Evolutionary conservation across 192 early-diverging fungal species (phyloP).

Genomic region (Coemansia sp.): DNA sequence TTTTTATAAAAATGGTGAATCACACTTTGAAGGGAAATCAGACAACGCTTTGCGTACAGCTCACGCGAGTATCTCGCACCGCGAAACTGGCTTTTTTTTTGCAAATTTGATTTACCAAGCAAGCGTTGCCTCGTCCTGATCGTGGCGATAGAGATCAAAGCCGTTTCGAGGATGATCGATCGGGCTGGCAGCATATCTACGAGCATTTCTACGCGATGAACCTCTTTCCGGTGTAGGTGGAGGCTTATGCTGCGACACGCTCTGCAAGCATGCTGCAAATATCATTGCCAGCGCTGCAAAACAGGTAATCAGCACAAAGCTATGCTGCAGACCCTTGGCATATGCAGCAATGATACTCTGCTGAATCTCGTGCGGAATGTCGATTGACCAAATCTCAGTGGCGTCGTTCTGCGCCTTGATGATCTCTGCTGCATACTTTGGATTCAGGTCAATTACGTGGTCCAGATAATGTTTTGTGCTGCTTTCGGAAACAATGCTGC

Average conservation of each 20-base stretch:
- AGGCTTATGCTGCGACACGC: conserved; percentile 41
- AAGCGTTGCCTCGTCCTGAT: conserved; percentile 7
- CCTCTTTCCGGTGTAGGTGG: conserved; percentile 10
- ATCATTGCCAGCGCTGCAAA: conserved; percentile 27
- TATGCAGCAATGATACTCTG: conserved; percentile 43
- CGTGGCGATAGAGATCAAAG: conserved; percentile 7
- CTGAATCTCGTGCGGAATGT: conserved; percentile 27
- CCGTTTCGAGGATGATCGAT: conserved; percentile 2
- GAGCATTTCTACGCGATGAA: conserved; percentile 9
- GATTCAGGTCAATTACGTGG: conserved; percentile 23
- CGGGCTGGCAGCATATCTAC: conserved; percentile 1
- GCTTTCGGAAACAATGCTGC: conserved; percentile 46
- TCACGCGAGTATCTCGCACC: no score
- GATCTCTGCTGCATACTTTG: conserved; percentile 36
- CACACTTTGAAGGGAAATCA: background rate
- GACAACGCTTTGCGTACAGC: no score
- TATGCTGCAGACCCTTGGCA: conserved; percentile 46
- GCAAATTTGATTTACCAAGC: conserved; percentile 6
- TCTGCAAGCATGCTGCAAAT: conserved; percentile 41
- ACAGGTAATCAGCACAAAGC: conserved; percentile 45
- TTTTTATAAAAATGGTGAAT: background rate
- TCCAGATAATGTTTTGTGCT: conserved; percentile 35
- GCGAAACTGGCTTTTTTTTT: background rate
- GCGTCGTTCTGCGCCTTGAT: conserved; percentile 45
- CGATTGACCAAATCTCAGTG: conserved; percentile 44